Conservation (phyloP, 176 grass and related monocot species). For the Neostapfia colusana region DNA sequence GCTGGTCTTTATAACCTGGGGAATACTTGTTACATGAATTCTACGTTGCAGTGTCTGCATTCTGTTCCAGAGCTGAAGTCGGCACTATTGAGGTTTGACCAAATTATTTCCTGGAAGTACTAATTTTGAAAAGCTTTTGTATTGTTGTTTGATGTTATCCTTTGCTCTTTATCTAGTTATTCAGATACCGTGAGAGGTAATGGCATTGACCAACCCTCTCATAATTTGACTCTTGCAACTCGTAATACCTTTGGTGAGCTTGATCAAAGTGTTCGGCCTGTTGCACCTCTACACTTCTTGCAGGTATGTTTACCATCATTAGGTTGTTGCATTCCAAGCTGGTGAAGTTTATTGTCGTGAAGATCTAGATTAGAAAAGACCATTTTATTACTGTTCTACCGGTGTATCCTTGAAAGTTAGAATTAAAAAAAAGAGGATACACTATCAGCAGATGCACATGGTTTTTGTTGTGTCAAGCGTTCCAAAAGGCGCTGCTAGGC, state of each 20-base stretch:
- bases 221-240: slow-evolving; percentile 87
- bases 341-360: slow-evolving; percentile 13
- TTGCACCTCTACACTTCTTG: slow-evolving; percentile 91
- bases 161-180: slow-evolving; percentile 59
- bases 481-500: no score
- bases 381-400: slow-evolving; percentile 16
- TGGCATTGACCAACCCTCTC: slow-evolving; percentile 82
- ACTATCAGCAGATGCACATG: background rate
- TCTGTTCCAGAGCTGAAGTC: slow-evolving; percentile 98
- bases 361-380: background rate
- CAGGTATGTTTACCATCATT: slow-evolving; percentile 54
- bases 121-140: background rate
- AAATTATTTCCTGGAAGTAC: slow-evolving; percentile 1
- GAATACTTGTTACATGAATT: slow-evolving; percentile 99
- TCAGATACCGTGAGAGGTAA: slow-evolving; percentile 75
- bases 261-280: slow-evolving; percentile 76
- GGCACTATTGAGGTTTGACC: slow-evolving; percentile 68
- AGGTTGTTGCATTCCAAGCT: slow-evolving; percentile 16
- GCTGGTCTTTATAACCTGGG: slow-evolving; percentile 98
- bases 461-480: slow-evolving; percentile 2
- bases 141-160: slow-evolving; percentile 35
- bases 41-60: slow-evolving; percentile 95
- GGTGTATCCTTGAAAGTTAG: slow-evolving; percentile 5
- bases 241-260: slow-evolving; percentile 92
- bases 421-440: background rate